Evolutionary conservation across 805 yeast species (phyloP).

Genomic region (Pichia phayaonensis): DNA sequence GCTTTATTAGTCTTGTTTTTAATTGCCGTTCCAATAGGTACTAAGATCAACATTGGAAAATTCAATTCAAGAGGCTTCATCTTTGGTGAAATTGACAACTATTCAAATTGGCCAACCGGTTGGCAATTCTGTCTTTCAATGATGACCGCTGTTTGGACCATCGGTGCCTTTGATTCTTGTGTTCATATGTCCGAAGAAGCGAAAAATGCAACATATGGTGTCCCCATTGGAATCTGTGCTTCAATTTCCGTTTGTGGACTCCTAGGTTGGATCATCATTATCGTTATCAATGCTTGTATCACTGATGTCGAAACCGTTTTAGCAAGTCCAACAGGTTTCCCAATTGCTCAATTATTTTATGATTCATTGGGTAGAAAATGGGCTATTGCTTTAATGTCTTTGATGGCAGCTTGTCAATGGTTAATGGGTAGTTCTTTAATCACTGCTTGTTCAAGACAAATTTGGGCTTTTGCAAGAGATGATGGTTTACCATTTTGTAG

Average conservation of each 20-base stretch:
- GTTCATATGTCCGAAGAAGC: constrained; percentile 47
- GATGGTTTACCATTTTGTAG: constrained; percentile 41
- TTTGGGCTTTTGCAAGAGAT: constrained; percentile 47
- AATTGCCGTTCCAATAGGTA: constrained; percentile 41
- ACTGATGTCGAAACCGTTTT: constrained; percentile 28
- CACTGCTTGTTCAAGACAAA: constrained; percentile 42
- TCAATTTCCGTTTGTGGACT: constrained; percentile 36
- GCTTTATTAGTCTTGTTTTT: constrained; percentile 32
- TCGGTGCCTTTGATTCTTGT: constrained; percentile 44
- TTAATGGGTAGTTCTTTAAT: constrained; percentile 41
- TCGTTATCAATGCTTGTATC: constrained; percentile 29
- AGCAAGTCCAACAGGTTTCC: constrained; percentile 31
- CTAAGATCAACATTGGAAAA: constrained; percentile 18
- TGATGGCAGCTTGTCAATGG: constrained; percentile 42
- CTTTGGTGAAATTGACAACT: constrained; percentile 30
- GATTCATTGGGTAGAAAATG: constrained; percentile 41
- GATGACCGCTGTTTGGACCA: constrained; percentile 46
- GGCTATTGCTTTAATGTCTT: constrained; percentile 42
- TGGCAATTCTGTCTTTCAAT: constrained; percentile 35
- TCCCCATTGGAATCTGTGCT: constrained; percentile 41
- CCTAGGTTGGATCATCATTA: constrained; percentile 37
- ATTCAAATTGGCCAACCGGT: constrained; percentile 33
- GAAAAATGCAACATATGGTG: constrained; percentile 33
- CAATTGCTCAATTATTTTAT: constrained; percentile 40
- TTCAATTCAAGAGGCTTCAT: constrained; percentile 31